Base-by-base conservation (phyloP, 441 rosid genomes). In the Kokia cookei region DNA sequence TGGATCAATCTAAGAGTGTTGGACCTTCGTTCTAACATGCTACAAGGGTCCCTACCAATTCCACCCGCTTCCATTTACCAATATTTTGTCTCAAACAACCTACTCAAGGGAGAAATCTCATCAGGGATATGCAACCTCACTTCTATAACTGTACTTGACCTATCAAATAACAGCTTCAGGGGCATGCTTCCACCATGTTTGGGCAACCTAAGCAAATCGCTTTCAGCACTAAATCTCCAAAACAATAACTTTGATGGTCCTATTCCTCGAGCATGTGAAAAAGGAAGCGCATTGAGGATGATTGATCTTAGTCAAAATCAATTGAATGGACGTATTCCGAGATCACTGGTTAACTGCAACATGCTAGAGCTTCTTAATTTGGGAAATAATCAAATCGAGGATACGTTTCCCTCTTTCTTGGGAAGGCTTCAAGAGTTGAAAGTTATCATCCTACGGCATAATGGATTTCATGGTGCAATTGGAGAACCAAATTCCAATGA, bases 131-230 rank as follows among this genome's bases (percentile, higher is more conserved):
- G 71, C n/a, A 66, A 24, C 0, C 1, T 47, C 0, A 1, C 42
- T 0, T 66, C 57, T 48, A 4, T 26, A 0, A 0, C 2, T 3
- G 1, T 11, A 2, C 17, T 65, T 43, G 15, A 40, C 53, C 1
- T 65, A 26, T 43, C 69, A 42, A 15, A 11, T 42, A 37, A 63
- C 8, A 63, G 17, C 3, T 63, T 37, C 2, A 72, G 73, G 0
- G 76, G 84, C 59, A 15, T 3, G 1, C 48, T 77, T 42, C 83
- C 82, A 0, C 61, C 3, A 5, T 84, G 83, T 12, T 60, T 83
- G 9, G 75, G 63, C 2, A 68, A 73, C 5, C 7, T 72, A 6
- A 61, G n/a, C n/a, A n/a, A n/a, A n/a, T n/a, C n/a, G n/a, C n/a
- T n/a, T n/a, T n/a, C n/a, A n/a, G n/a, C n/a, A n/a, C n/a, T n/a